phyloP scores from a whole-genome alignment of 1,284 basidiomycete species.

The Rhodotorula sp. region DNA sequence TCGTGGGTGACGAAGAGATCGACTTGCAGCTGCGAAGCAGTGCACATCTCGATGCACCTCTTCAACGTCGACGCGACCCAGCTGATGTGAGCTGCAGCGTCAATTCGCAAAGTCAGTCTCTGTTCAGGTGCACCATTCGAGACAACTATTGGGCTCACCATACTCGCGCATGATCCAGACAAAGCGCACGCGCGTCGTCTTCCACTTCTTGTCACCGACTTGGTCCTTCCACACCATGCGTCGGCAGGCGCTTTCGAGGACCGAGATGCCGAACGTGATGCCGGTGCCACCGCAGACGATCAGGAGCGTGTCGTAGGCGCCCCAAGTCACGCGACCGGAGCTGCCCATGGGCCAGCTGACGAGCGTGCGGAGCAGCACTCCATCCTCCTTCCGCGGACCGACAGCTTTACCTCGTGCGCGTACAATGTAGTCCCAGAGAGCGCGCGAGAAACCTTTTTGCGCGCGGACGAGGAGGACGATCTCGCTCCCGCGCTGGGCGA shows the following conservation, averaged over 20 bases:
- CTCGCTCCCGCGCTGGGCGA: constrained; percentile 52
- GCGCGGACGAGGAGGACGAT: constrained; percentile 73
- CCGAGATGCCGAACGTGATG: constrained; percentile 69
- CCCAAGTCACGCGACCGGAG: constrained; percentile 65
- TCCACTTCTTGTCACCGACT: constrained; percentile 55
- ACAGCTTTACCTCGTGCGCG: constrained; percentile 2
- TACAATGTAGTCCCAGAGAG: constrained; percentile 63
- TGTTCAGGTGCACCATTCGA: too few relatives aligned
- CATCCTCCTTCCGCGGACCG: constrained; percentile 46
- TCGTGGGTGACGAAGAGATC: constrained; percentile 75
- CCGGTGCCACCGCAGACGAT: constrained; percentile 78
- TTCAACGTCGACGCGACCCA: constrained; percentile 74
- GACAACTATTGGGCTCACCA: not conserved
- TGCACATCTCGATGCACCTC: constrained; percentile 65
- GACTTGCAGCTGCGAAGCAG: constrained; percentile 62
- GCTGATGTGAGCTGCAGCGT: constrained; percentile 65
- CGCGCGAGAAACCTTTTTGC: constrained; percentile 69
- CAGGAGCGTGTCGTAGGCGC: constrained; percentile 62
- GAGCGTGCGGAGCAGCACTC: constrained; percentile 63
- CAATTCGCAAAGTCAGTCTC: not conserved
- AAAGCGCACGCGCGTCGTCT: constrained; percentile 66
- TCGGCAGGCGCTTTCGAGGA: constrained; percentile 69
- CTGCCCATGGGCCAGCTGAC: constrained; percentile 81
- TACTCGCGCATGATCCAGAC: constrained; percentile 79
- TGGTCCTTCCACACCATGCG: constrained; percentile 54